phyloP scores from a whole-genome alignment of 345 rosid species.

The Heritiera fomes region DNA sequence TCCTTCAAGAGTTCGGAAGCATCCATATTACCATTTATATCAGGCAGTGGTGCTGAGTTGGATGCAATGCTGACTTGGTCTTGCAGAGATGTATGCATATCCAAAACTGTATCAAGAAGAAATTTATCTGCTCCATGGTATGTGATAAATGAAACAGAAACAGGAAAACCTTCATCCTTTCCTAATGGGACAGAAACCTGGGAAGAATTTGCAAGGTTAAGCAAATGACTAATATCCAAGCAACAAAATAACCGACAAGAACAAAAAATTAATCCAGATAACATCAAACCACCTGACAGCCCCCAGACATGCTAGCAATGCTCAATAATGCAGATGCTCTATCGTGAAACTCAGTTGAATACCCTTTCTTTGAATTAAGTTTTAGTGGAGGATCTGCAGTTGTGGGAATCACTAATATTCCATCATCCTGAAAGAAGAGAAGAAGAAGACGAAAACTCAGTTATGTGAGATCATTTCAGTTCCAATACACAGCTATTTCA shows the following conservation, averaged over 20 bases:
- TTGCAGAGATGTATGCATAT: conserved; percentile 75
- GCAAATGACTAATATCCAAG: conserved; percentile 13
- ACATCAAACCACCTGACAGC: conserved; percentile 69
- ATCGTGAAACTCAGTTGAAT: conserved; percentile 56
- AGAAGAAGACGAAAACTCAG: neutral
- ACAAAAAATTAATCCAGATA: conserved; percentile 18
- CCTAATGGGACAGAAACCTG: conserved; percentile 89
- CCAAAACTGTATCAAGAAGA: conserved; percentile 84
- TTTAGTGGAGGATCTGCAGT: conserved; percentile 66
- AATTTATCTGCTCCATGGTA: conserved; percentile 86
- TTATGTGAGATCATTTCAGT: neutral
- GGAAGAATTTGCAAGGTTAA: conserved; percentile 20
- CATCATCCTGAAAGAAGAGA: conserved; percentile 54
- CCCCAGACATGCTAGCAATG: conserved; percentile 90
- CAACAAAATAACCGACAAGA: conserved; percentile 12
- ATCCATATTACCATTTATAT: conserved; percentile 53
- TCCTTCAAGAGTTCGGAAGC: conserved; percentile 86
- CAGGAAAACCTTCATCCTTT: conserved; percentile 60
- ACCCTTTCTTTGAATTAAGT: conserved; percentile 58
- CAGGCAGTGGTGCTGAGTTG: conserved; percentile 49
- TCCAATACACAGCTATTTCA: neutral
- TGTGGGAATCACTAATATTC: conserved; percentile 80
- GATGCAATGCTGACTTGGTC: conserved; percentile 66
- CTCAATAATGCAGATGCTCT: conserved; percentile 58
- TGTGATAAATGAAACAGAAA: conserved; percentile 77